Evolutionary conservation across 371 early-diverging fungal species (phyloP).

Genomic region (Synchytrium microbalum): DNA sequence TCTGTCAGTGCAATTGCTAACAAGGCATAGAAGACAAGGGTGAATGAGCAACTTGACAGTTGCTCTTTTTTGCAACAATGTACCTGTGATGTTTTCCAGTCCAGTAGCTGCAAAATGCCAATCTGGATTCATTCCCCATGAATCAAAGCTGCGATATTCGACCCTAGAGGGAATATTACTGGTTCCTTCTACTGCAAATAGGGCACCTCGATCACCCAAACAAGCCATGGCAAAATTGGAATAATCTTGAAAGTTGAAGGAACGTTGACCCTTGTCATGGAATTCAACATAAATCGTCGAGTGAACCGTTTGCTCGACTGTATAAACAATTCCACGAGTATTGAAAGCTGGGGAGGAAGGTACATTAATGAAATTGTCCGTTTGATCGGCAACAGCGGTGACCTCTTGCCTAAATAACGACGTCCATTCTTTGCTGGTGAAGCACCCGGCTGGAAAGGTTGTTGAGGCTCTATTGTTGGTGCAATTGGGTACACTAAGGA

Average conservation of each 20-base stretch:
- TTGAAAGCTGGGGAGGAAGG: constrained; percentile 56
- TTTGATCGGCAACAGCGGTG: neutral
- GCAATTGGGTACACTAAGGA: neutral
- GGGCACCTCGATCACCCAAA: constrained; percentile 54
- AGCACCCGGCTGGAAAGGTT: constrained; percentile 53
- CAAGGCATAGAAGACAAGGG: constrained; percentile 8
- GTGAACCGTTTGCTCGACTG: constrained; percentile 57
- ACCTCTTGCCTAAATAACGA: constrained; percentile 50
- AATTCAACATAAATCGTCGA: constrained; percentile 75
- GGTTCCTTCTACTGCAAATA: constrained; percentile 58
- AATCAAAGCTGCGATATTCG: constrained; percentile 59
- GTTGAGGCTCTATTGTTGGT: constrained; percentile 16
- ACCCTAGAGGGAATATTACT: constrained; percentile 33
- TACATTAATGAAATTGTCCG: neutral
- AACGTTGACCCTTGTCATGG: constrained; percentile 69
- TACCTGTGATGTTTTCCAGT: constrained; percentile 58
- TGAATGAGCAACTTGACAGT: neutral
- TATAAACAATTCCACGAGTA: constrained; percentile 65
- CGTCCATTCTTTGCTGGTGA: constrained; percentile 52
- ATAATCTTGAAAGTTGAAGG: constrained; percentile 73
- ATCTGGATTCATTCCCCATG: constrained; percentile 60
- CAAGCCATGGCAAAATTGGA: constrained; percentile 1
- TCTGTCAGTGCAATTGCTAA: constrained; percentile 65
- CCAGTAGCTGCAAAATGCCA: constrained; percentile 64
- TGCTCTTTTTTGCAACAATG: constrained; percentile 3